Base-by-base conservation (phyloP, 768 basidiomycete species). In the Boletus coccyginus region DNA sequence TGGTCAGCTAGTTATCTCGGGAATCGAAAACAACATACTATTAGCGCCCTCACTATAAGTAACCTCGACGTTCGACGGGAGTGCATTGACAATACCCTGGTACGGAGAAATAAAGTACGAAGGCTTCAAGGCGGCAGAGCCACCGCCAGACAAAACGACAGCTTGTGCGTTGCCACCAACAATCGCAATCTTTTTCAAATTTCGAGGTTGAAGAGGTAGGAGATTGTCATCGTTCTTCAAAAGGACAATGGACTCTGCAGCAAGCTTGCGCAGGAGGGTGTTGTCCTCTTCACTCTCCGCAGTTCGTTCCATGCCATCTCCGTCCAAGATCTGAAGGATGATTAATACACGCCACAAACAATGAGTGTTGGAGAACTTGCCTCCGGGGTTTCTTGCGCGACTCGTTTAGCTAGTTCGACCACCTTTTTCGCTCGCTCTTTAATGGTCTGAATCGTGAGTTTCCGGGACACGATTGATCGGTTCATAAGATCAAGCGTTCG, bases 31-130 rank as follows among this genome's bases (percentile, higher is more conserved):
- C 8, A 31, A 58, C 78, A 27, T 61, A 88, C 88, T 81, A 61
- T 82, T 71, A 13, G 87, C 87, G 21, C 89, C 89, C 65, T 90
- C 87, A 51, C 80, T 78, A 62, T 85, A 89, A 0, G 79, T 78
- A 17, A 90, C 74, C 61, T 88, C 76, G 2, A 85, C 77, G 33
- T 75, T 73, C 1, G 58, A 10, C 4, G 75, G 70, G 21, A 90
- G 73, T 0, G 83, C 86, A 14, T 79, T 76, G 17, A 81, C 77
- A 33, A 94, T 84, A 3, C 92, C 92, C 31, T 92, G 82, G 67
- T 83, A 91, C 0, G 92, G 92, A 7, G 83, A 84, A 46, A 88
- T 71, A 59, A 88, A 88, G 75, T 89, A 94, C 5, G 85, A 85
- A 1, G 90, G 77, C 62, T 89, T 87, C 51, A 93, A 76, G 35